Conservation (phyloP, 2,329 filamentous ascomycete genomes). For the Leptographium lundbergii region DNA sequence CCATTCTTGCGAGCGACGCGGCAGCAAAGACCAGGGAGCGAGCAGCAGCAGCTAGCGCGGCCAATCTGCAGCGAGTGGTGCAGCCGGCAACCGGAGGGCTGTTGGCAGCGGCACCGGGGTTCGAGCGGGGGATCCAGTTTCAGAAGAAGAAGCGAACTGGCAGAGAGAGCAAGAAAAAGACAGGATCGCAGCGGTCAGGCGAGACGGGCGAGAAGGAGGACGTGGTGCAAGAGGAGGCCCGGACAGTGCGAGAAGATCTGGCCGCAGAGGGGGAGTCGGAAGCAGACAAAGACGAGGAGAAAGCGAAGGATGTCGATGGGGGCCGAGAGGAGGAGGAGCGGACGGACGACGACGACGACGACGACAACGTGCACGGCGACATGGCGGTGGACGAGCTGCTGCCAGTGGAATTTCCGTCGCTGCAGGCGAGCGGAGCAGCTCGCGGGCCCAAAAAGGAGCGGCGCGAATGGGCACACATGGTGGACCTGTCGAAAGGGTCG, state of each 20-base stretch:
- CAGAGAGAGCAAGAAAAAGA: neutral
- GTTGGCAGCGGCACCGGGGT: slow-evolving; percentile 70
- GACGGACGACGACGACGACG: slow-evolving; percentile 30
- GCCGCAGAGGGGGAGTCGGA: neutral
- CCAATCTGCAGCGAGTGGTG: slow-evolving; percentile 53
- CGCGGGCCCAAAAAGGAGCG: slow-evolving; percentile 61
- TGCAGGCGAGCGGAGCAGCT: slow-evolving; percentile 73
- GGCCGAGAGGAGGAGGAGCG: slow-evolving; percentile 33
- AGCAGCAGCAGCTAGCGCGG: slow-evolving; percentile 11
- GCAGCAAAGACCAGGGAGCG: slow-evolving; percentile 14
- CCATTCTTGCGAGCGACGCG: slow-evolving; percentile 15
- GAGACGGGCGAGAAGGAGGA: neutral
- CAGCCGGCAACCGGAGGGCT: slow-evolving; percentile 66
- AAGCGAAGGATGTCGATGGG: slow-evolving; percentile 22
- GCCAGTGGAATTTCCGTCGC: slow-evolving; percentile 82
- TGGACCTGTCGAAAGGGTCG: slow-evolving; percentile 86
- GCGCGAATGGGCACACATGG: slow-evolving; percentile 95
- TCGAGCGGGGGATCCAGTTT: slow-evolving; percentile 66
- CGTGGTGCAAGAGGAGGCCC: neutral
- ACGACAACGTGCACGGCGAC: slow-evolving; percentile 15
- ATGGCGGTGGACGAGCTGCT: slow-evolving; percentile 69
- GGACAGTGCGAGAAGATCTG: neutral
- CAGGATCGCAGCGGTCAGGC: neutral
- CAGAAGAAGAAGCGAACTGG: slow-evolving; percentile 36
- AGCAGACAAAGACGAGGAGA: neutral